Evolutionary conservation across 2,329 filamentous ascomycete genomes (phyloP).

Genomic region (Fusarium nanum): DNA sequence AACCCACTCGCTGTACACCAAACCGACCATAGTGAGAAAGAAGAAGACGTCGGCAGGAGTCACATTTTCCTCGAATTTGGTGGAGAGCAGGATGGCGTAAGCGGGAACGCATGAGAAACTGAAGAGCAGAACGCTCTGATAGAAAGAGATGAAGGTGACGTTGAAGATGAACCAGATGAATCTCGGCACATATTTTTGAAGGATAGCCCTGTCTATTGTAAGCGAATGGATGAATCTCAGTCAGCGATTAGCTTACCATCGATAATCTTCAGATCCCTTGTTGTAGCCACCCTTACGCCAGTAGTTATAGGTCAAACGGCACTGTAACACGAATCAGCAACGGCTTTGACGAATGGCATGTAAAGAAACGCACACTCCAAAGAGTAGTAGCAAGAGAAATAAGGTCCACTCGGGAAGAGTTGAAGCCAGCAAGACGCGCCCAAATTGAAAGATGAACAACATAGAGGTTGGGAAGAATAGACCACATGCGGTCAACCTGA

Average conservation of each 20-base stretch:
- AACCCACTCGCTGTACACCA: constrained; percentile 77
- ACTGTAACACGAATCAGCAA: constrained; percentile 57
- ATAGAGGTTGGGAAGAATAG: constrained; percentile 87
- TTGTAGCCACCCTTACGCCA: constrained; percentile 94
- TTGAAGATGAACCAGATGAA: constrained; percentile 86
- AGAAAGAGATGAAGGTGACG: constrained; percentile 85
- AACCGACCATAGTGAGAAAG: constrained; percentile 57
- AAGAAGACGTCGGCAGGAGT: constrained; percentile 62
- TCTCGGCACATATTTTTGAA: constrained; percentile 73
- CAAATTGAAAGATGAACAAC: constrained; percentile 87
- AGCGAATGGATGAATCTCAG: neutral
- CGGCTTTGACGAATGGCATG: neutral
- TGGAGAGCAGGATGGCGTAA: constrained; percentile 82
- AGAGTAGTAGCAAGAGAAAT: constrained; percentile 75
- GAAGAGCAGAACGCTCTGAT: constrained; percentile 85
- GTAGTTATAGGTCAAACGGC: constrained; percentile 93
- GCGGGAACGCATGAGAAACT: constrained; percentile 79
- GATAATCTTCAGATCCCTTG: constrained; percentile 92
- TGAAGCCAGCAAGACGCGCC: constrained; percentile 79
- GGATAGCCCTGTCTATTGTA: constrained; percentile 67
- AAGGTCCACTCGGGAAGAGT: constrained; percentile 77
- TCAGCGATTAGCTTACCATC: constrained; percentile 67
- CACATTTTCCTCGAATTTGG: constrained; percentile 67
- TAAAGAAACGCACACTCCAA: constrained; percentile 77
- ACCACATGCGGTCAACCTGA: constrained; percentile 96